Evolutionary conservation across 139 green algal genomes (phyloP).

Genomic region (Desmodesmus armatus): DNA sequence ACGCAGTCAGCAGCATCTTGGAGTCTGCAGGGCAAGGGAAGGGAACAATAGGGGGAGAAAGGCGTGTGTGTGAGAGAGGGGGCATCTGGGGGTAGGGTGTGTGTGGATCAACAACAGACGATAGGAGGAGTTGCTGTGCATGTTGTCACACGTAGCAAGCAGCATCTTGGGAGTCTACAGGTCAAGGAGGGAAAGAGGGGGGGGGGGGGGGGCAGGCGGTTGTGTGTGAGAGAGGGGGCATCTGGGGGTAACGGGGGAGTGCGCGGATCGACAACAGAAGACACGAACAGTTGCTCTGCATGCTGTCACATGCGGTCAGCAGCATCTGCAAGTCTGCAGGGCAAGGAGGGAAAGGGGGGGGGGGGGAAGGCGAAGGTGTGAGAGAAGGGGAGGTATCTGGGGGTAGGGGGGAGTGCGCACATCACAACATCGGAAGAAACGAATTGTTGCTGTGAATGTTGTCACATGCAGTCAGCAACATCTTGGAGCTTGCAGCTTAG

Average conservation of each 20-base stretch:
- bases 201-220: not conserved
- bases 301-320: constrained; percentile 92
- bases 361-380: too few relatives aligned
- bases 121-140: constrained; percentile 87
- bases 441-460: constrained; percentile 92
- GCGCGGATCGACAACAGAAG: too few relatives aligned
- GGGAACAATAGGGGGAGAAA: too few relatives aligned
- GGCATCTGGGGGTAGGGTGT: too few relatives aligned
- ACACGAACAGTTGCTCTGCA: constrained; percentile 87
- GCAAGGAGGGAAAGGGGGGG: too few relatives aligned
- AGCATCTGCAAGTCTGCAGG: constrained; percentile 81
- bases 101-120: too few relatives aligned
- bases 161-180: constrained; percentile 77
- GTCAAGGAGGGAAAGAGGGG: not conserved
- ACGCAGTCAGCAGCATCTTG: constrained; percentile 84
- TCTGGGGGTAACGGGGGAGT: too few relatives aligned
- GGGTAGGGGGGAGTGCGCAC: too few relatives aligned
- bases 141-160: constrained; percentile 92
- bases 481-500: constrained; percentile 77
- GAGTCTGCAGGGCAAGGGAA: constrained; percentile 83
- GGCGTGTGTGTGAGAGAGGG: too few relatives aligned
- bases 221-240: too few relatives aligned
- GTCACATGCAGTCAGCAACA: constrained; percentile 90
- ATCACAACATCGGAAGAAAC: too few relatives aligned
- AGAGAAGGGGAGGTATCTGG: too few relatives aligned